Conservation (phyloP, 768 basidiomycete genomes). For the Leccinum longicurvipes region DNA sequence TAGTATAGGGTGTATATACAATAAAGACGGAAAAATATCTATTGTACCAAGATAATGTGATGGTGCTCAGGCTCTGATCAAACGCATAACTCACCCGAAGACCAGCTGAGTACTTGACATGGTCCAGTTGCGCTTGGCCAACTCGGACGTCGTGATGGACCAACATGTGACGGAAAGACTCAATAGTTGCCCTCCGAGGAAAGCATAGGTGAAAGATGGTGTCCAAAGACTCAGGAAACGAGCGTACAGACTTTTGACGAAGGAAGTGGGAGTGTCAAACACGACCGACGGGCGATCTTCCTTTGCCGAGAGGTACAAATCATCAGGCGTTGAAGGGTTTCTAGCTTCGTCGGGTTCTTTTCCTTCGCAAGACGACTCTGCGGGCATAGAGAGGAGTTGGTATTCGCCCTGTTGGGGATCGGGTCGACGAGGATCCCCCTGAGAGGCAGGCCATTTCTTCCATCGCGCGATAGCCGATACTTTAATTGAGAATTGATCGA, state of each 20-base stretch:
- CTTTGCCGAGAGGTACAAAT: background rate
- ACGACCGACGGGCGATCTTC: slow-evolving; percentile 12
- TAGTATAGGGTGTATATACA: slow-evolving; percentile 85
- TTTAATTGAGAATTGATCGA: background rate
- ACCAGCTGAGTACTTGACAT: slow-evolving; percentile 78
- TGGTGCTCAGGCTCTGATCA: background rate
- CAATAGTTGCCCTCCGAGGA: slow-evolving; percentile 28
- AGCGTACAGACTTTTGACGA: slow-evolving; percentile 15
- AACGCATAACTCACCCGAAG: slow-evolving; percentile 56
- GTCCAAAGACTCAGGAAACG: slow-evolving; percentile 30
- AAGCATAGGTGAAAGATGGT: slow-evolving; percentile 24
- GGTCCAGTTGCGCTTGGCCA: slow-evolving; percentile 63
- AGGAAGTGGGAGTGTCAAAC: slow-evolving; percentile 19
- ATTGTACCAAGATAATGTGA: background rate
- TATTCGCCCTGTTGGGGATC: slow-evolving; percentile 20
- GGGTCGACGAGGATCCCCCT: slow-evolving; percentile 3
- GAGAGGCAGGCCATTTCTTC: slow-evolving; percentile 16
- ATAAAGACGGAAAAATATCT: slow-evolving; percentile 74
- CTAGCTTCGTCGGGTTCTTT: slow-evolving; percentile 10
- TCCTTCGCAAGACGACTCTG: slow-evolving; percentile 1
- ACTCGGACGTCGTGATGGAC: slow-evolving; percentile 70
- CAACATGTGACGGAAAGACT: slow-evolving; percentile 22
- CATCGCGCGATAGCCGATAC: slow-evolving; percentile 8
- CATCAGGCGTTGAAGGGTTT: background rate
- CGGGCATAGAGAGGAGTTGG: slow-evolving; percentile 14